phyloP scores from a whole-genome alignment of 177 flowering plant species.

The Vitis hybrid region DNA sequence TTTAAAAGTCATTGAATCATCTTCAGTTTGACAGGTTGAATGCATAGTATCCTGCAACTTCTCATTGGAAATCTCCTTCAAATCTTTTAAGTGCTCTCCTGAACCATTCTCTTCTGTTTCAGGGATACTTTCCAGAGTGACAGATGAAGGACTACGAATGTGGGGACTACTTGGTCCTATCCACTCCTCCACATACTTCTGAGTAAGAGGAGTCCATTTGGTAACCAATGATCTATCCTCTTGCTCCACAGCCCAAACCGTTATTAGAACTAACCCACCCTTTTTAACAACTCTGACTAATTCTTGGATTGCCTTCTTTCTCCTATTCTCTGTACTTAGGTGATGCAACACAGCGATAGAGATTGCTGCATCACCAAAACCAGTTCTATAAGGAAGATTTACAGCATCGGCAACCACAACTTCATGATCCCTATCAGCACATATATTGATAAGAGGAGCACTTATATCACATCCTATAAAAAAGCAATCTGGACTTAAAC shows the following conservation, averaged over 20 bases:
- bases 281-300: conserved; percentile 70
- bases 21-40: conserved; percentile 15
- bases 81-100: conserved; percentile 20
- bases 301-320: conserved; percentile 84
- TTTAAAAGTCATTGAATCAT: conserved; percentile 17
- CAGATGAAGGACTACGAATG: conserved; percentile 44
- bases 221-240: conserved; percentile 67
- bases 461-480: conserved; percentile 94
- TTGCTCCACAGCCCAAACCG: conserved; percentile 98
- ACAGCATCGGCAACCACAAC: conserved; percentile 94
- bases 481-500: conserved; percentile 63
- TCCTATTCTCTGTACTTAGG: conserved; percentile 79
- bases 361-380: conserved; percentile 88
- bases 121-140: conserved; percentile 65
- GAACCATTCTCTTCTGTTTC: conserved; percentile 59
- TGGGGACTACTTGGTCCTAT: conserved; percentile 75
- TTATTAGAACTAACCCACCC: conserved; percentile 83
- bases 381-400: conserved; percentile 83
- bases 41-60: conserved; percentile 10
- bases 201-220: conserved; percentile 81
- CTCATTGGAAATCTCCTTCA: conserved; percentile 13
- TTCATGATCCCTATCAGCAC: conserved; percentile 79
- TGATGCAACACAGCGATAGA: conserved; percentile 96
- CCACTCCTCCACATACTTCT: conserved; percentile 81
- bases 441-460: conserved; percentile 67